Evolutionary conservation across 192 early-diverging fungal genomes (phyloP), one percentile per base, ranked within the genome.

Genomic region (Allomyces macrogynus): DNA sequence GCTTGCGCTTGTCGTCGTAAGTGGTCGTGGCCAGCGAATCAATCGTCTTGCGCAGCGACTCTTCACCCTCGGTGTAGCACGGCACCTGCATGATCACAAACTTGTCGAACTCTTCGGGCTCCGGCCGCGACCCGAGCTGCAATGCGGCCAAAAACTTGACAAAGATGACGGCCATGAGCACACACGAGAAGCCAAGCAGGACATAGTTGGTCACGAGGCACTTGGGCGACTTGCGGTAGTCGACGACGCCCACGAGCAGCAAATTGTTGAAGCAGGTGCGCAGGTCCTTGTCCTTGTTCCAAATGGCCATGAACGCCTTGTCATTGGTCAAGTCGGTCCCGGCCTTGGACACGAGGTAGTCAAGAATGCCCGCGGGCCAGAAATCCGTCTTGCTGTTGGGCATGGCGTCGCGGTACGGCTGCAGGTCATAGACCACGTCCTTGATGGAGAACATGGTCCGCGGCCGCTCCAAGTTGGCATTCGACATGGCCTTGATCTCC

Each of bases 31-130:
- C 81, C 26, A 94, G 76, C 23, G 87, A 85, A 68, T 93, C 86
- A 62, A 93, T 85, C 1, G 92, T 95, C 67, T 87, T 85, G 22
- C 82, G 77, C 42, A 95, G 78, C 18, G 83, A 85, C 23, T 90
- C 86, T 65, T 89, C 87, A 62, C 85, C 90, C 77, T 95, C 92
- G 1, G 92, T 93, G 72, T 95, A 95, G 74, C 92, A 95, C 49
- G 94, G 91, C 49, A 97, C 92, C 70, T 91, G 88, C 66, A 86
- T 87, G 70, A 97, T 92, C 64, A 95, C 86, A 78, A 95, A 93
- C 78, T 92, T 93, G 77, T 97, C 91, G 62, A 86, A 84, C 72
- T 90, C 87, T 66, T 93, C 92, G 24, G 87, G 85, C 27, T 78
- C 78, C 72, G 87, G 84, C 64, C 73, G 75, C 32, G 81, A 70